phyloP scores from a whole-genome alignment of 139 green algal genomes.

The Closterium sp. region DNA sequence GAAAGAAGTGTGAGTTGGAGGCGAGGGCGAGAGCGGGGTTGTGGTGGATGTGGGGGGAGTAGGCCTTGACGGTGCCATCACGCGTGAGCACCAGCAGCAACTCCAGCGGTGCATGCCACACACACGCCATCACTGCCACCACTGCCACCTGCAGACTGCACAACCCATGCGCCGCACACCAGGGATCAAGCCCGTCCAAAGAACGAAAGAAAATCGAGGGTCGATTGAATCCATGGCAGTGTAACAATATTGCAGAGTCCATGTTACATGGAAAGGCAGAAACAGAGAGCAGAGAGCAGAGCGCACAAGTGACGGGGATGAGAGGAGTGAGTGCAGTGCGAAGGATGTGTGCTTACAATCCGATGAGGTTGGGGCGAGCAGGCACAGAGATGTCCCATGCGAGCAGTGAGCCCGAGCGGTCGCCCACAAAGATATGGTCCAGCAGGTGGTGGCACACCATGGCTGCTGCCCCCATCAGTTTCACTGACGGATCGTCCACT shows the following conservation, averaged over 20 bases:
- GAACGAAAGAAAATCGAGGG: background rate
- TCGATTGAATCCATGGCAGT: too few relatives aligned
- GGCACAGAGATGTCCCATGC: constrained; percentile 34
- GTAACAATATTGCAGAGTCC: too few relatives aligned
- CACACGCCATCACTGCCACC: constrained; percentile 4
- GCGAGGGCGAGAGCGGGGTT: constrained; percentile 1
- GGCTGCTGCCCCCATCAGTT: constrained; percentile 34
- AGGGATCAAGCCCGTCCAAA: background rate
- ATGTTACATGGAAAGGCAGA: too few relatives aligned
- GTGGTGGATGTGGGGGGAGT: background rate
- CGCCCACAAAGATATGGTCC: constrained; percentile 45
- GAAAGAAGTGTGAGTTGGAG: background rate
- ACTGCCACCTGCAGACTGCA: background rate
- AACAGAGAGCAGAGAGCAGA: background rate
- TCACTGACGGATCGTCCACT: constrained; percentile 36
- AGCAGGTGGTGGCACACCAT: constrained; percentile 37
- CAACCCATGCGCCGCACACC: background rate
- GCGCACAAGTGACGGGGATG: background rate
- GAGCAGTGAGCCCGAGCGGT: constrained; percentile 23
- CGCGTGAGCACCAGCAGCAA: constrained; percentile 20
- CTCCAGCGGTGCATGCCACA: constrained; percentile 27
- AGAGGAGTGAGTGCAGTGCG: background rate
- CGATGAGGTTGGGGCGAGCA: constrained; percentile 14
- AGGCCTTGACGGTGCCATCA: constrained; percentile 24
- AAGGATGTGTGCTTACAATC: constrained; percentile 13